Evolutionary conservation across 2,329 filamentous ascomycete genomes (phyloP).

Genomic region (Xylariaceae sp.): DNA sequence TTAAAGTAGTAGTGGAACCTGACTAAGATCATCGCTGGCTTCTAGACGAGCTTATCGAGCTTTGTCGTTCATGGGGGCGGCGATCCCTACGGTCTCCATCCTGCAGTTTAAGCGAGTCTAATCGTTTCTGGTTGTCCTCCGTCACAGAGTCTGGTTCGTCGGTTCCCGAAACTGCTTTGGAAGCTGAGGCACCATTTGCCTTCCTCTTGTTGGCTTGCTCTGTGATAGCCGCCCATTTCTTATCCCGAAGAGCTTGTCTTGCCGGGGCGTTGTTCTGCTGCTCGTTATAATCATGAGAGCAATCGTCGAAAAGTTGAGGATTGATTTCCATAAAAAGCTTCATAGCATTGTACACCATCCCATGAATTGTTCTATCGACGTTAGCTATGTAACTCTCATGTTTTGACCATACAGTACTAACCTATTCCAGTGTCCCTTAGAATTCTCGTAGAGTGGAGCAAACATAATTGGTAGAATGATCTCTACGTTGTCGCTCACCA

Average conservation of each 20-base stretch:
- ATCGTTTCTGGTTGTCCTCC: conserved; percentile 83
- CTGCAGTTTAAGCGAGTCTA: conserved; percentile 89
- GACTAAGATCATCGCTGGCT: conserved; percentile 54
- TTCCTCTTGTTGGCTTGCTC: conserved; percentile 79
- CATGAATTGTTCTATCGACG: conserved; percentile 84
- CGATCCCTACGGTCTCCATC: conserved; percentile 72
- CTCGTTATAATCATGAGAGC: conserved; percentile 97
- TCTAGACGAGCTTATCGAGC: conserved; percentile 61
- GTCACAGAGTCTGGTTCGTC: conserved; percentile 82
- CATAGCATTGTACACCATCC: conserved; percentile 99
- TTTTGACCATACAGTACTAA: conserved; percentile 51
- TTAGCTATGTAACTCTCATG: conserved; percentile 40
- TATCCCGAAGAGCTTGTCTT: conserved; percentile 80
- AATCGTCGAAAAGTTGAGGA: conserved; percentile 97
- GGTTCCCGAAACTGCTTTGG: conserved; percentile 52
- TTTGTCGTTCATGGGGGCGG: conserved; percentile 66
- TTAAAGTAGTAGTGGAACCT: conserved; percentile 17
- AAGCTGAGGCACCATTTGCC: conserved; percentile 46
- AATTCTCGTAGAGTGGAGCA: conserved; percentile 96
- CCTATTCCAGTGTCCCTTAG: conserved; percentile 99
- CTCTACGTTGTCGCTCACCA: conserved; percentile 98
- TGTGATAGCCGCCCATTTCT: conserved; percentile 86
- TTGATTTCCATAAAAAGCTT: conserved; percentile 99
- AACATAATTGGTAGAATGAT: conserved; percentile 99
- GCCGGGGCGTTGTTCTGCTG: conserved; percentile 91